Evolutionary conservation across 2,329 filamentous ascomycete genomes (phyloP).

Genomic region (Cladosporium oxysporum): DNA sequence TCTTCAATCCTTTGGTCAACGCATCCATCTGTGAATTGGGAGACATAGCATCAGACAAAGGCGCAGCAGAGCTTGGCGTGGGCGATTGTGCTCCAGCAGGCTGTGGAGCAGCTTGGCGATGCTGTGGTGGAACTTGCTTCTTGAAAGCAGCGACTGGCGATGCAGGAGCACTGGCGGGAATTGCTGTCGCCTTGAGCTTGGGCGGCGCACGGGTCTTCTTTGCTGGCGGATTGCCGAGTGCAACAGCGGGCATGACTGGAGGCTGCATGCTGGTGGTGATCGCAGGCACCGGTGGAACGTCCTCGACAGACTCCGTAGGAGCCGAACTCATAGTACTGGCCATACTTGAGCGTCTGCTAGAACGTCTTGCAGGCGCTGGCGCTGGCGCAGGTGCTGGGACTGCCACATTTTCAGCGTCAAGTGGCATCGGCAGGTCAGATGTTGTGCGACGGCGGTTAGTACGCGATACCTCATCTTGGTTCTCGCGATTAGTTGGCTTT

Average conservation of each 20-base stretch:
- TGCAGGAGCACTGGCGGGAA: conserved; percentile 34
- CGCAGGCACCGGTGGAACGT: conserved; percentile 22
- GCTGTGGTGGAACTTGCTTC: background rate
- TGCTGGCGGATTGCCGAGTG: conserved; percentile 23
- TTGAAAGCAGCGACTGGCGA: conserved; percentile 42
- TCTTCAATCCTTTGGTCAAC: conserved; percentile 55
- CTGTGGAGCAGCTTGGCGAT: background rate
- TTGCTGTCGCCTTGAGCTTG: conserved; percentile 23
- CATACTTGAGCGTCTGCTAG: conserved; percentile 38
- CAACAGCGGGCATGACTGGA: conserved; percentile 26
- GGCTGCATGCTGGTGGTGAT: conserved; percentile 31
- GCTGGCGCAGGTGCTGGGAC: conserved; percentile 28
- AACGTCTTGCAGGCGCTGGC: conserved; percentile 27
- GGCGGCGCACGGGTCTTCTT: conserved; percentile 33
- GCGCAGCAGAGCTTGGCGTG: conserved; percentile 9
- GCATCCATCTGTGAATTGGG: conserved; percentile 47
- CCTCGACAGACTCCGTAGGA: conserved; percentile 14
- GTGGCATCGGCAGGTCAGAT: conserved; percentile 37
- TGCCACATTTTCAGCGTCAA: conserved; percentile 9
- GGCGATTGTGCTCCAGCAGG: background rate
- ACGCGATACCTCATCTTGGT: conserved; percentile 15
- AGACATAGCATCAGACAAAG: conserved; percentile 9
- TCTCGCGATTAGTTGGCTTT: conserved; percentile 10
- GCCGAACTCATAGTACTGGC: conserved; percentile 30
- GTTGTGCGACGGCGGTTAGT: conserved; percentile 39